Percentiles rank a stretch among this genome's conserved stretches.
Conservation (phyloP, 2,329 filamentous ascomycete species). For the Beauveria australis region DNA sequence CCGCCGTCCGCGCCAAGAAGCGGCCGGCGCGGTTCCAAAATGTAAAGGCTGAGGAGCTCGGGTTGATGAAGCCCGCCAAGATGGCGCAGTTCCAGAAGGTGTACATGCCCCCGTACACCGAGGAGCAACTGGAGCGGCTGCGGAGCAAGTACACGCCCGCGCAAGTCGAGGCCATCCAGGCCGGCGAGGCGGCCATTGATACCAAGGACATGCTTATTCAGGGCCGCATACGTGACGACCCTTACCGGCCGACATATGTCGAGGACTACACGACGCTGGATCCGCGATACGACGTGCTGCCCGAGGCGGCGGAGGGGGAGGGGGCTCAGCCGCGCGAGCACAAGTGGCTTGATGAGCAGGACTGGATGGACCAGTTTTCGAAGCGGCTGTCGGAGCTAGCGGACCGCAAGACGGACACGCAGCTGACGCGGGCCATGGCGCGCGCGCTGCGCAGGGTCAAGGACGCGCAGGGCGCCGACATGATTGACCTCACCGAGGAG, state of each 20-base stretch:
- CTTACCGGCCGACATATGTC: conserved; percentile 64
- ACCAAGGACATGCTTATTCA: conserved; percentile 66
- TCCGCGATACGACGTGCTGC: conserved; percentile 67
- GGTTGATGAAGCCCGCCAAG: conserved; percentile 33
- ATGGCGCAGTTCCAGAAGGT: conserved; percentile 37
- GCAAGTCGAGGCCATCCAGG: conserved; percentile 74
- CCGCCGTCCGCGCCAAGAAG: conserved; percentile 31
- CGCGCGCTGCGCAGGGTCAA: conserved; percentile 34
- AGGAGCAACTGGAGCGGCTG: conserved; percentile 56
- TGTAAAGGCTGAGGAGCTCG: conserved; percentile 43
- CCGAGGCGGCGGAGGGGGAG: conserved; percentile 30
- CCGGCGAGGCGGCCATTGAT: conserved; percentile 70
- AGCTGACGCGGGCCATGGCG: conserved; percentile 33
- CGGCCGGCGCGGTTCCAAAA: conserved; percentile 45
- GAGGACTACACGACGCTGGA: conserved; percentile 76
- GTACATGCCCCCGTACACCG: conserved; percentile 56
- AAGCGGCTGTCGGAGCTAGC: conserved; percentile 35
- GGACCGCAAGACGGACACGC: conserved; percentile 34
- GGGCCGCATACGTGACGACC: conserved; percentile 62
- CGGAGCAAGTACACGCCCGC: conserved; percentile 64
- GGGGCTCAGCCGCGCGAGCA: conserved; percentile 37
- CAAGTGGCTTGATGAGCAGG: conserved; percentile 52
- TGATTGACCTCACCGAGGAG: conserved; percentile 43
- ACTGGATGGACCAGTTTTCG: conserved; percentile 50
- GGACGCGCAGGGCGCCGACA: conserved; percentile 32